Conservation (phyloP, 768 basidiomycete species). For the Sarcodon sp. region DNA sequence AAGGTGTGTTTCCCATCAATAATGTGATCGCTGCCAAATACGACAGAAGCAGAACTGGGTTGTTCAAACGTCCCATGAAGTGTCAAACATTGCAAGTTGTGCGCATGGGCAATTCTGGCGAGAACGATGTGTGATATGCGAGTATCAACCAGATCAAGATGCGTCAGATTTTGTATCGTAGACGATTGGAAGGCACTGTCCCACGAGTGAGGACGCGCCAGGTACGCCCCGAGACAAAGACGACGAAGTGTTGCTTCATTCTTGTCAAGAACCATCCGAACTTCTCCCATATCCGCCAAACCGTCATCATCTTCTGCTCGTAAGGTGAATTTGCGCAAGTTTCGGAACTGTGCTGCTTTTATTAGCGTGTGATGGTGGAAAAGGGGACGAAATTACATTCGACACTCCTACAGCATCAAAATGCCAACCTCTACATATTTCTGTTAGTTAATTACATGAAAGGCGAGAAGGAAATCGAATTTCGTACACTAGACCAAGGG, state of each 20-base stretch:
- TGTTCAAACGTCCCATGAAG: conserved; percentile 57
- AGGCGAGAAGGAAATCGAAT: not conserved
- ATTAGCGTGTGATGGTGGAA: not conserved
- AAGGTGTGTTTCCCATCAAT: conserved; percentile 45
- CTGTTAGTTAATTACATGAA: not conserved
- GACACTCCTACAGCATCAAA: conserved; percentile 56
- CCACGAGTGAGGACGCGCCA: conserved; percentile 52
- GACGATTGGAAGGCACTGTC: conserved; percentile 50
- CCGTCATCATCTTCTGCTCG: conserved; percentile 63
- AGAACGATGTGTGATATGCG: conserved; percentile 53
- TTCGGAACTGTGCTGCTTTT: conserved; percentile 31
- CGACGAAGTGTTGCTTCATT: conserved; percentile 45
- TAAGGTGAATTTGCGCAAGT: conserved; percentile 51
- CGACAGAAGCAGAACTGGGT: conserved; percentile 38
- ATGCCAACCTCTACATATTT: conserved; percentile 43
- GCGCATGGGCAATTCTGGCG: conserved; percentile 48
- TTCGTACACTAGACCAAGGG: conserved; percentile 45
- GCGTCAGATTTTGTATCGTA: conserved; percentile 54
- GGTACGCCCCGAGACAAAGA: conserved; percentile 58
- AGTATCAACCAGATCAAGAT: conserved; percentile 60
- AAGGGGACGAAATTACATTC: not conserved
- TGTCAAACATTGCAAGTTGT: conserved; percentile 47
- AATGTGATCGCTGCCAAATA: conserved; percentile 51
- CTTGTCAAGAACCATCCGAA: conserved; percentile 47
- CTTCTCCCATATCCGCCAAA: conserved; percentile 57